A percentile compares a stretch with the other conserved stretches of the same genome.
These are phyloP conservation scores for Globisporangium alternatum DNA, from an alignment of 352 stramenopile species.

Conservation along the genomic window DNA sequence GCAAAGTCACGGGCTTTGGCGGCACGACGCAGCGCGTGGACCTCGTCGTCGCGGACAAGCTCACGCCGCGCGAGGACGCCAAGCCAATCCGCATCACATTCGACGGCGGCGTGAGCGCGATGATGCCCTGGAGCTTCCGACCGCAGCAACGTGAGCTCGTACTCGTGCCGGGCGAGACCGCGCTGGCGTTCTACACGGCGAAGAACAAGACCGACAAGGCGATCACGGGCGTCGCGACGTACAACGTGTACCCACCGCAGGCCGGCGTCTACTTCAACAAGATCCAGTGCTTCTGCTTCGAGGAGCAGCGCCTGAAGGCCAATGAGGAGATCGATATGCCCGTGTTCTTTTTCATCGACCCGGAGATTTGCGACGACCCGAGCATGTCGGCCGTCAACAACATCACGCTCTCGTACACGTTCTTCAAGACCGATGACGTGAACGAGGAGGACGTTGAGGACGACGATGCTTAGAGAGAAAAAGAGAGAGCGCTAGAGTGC, in stretches of 20 bases:
- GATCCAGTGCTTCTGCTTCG: slow-evolving; percentile 99
- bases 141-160: slow-evolving; percentile 94
- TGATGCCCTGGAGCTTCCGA: slow-evolving; percentile 97
- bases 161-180: slow-evolving; percentile 96
- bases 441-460: slow-evolving; percentile 87
- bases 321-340: slow-evolving; percentile 99
- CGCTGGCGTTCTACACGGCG: slow-evolving; percentile 98
- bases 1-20: slow-evolving; percentile 97
- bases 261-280: slow-evolving; percentile 99
- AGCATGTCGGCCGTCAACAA: slow-evolving; percentile 95
- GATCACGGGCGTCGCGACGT: slow-evolving; percentile 99
- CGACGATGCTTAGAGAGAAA: slow-evolving; percentile 25
- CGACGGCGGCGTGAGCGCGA: slow-evolving; percentile 92
- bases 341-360: slow-evolving; percentile 99
- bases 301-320: slow-evolving; percentile 96
- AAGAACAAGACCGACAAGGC: slow-evolving; percentile 97
- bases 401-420: slow-evolving; percentile 98
- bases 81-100: slow-evolving; percentile 96
- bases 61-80: slow-evolving; percentile 90
- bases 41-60: slow-evolving; percentile 71
- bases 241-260: slow-evolving; percentile 99
- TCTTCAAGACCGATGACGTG: slow-evolving; percentile 97
- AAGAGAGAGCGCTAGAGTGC: not conserved
- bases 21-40: slow-evolving; percentile 90
- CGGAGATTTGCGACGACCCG: slow-evolving; percentile 97